Evolutionary conservation across 2,329 filamentous ascomycete genomes (phyloP).

Genomic region (Alternaria sp.): DNA sequence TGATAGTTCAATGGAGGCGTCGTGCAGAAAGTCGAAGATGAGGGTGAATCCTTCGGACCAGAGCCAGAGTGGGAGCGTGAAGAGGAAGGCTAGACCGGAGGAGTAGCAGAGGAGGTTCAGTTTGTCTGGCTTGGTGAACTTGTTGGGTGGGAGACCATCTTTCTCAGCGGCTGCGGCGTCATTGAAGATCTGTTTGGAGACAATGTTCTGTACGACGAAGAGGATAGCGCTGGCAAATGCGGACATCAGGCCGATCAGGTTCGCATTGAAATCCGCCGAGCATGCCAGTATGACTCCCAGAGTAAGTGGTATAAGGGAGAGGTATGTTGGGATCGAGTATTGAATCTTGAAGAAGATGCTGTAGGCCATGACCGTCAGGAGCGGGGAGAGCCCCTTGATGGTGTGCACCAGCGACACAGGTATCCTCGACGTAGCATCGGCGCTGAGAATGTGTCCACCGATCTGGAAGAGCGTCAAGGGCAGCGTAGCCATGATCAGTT

Average conservation of each 20-base stretch:
- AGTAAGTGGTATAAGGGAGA: constrained; percentile 82
- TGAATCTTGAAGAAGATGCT: constrained; percentile 85
- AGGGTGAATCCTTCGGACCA: constrained; percentile 85
- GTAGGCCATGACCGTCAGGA: constrained; percentile 95
- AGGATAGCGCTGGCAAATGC: constrained; percentile 89
- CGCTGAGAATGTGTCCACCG: constrained; percentile 89
- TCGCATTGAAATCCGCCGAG: constrained; percentile 86
- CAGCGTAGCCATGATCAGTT: constrained; percentile 86
- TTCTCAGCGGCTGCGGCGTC: constrained; percentile 85
- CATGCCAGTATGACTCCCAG: constrained; percentile 95
- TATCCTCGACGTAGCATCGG: constrained; percentile 91
- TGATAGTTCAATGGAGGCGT: constrained; percentile 78
- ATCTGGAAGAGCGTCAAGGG: constrained; percentile 93
- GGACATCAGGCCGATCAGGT: constrained; percentile 87
- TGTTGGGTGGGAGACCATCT: constrained; percentile 63
- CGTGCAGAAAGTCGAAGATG: constrained; percentile 76
- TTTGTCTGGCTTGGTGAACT: constrained; percentile 87
- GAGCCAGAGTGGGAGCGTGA: constrained; percentile 91
- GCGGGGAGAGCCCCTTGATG: constrained; percentile 94
- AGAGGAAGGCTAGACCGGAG: constrained; percentile 87
- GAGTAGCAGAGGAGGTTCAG: constrained; percentile 96
- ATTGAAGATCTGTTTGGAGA: constrained; percentile 97
- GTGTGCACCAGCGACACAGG: constrained; percentile 97
- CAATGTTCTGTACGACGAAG: constrained; percentile 98
- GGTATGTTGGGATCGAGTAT: constrained; percentile 81